Base-by-base conservation (phyloP, 768 basidiomycete genomes). In the Jaapia argillacea region DNA sequence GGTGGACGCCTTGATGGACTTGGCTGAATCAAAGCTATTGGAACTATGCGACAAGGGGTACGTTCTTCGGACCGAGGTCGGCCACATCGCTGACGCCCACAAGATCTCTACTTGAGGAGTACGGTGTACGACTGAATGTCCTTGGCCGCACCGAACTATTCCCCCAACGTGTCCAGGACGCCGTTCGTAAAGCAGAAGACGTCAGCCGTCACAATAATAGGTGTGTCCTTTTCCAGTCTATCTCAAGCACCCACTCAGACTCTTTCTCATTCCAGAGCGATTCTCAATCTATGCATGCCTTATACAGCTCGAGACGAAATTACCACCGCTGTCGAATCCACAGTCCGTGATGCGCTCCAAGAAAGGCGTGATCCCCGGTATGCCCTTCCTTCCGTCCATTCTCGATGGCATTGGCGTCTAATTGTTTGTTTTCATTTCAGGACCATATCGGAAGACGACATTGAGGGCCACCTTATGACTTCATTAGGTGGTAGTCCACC, bases 241-340 rank as follows among this genome's bases (percentile, higher is more conserved):
- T 14, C 16, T 44, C 42, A 42, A 38, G 7, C 43, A 16, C 22
- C 3, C 5, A 23, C 25, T 21, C 6, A 21, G 21, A 21, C 46
- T 25, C 18, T 40, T 14, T 31, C 25, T 36, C 13, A 21, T 7
- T 6, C 14, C 44, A 97, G 93, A 24, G 80, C 86, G 1, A 82
- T 93, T 22, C 69, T 98, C 26, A 97, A 98, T 56, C 66, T 98
- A 4, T 90, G 87, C 63, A 89, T 92, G 71, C 83, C 94, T 0
- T 99, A 97, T 55, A 72, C 90, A 4, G 85, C 92, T 2, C 75
- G 84, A 23, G 88, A 99, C 55, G 96, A 99, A 60, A 92, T 98
- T 10, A 74, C 86, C 2, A 75, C 77, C 0, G 87, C 94, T 0
- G 74, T 97, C 2, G 67, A 79, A 47, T 61, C 66, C 1, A 67